Evolutionary conservation across 1,284 basidiomycete genomes (phyloP), one percentile per base, ranked within the genome.

Genomic region (Rhodotorula sp.): DNA sequence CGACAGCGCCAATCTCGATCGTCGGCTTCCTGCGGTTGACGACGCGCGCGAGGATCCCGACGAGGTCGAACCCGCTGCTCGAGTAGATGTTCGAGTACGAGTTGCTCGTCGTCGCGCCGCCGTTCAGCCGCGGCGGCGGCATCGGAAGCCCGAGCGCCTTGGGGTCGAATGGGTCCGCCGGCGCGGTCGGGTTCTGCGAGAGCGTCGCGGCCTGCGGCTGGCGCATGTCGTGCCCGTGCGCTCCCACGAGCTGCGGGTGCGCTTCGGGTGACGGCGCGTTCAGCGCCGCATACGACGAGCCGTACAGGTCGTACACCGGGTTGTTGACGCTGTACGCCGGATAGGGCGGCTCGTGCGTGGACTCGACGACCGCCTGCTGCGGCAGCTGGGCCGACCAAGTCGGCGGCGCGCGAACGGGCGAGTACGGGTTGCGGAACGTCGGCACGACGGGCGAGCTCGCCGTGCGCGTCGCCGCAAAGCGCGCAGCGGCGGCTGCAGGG

Each of bases 1-100:
- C 95, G 55, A 98, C 91, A 0, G 95, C 92, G 14, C 95, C 95
- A 23, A 97, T 86, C 9, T 85, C 82, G 65, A 97, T 87, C 70
- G 85, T 87, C 1, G 92, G 92, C 76, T 90, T 86, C 0, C 88
- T 88, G 4, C 94, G 87, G 25, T 84, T 86, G 9, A 87, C 89
- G 21, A 97, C 90, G 17, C 91, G 86, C 13, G 89, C 86, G 44
- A 98, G 85, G 54, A 97, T 86, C 54, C 89, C 87, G 63, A 97
- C 84, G 67, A 95, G 85, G 80, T 98, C 94, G 75, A 97, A 95
- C 10, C 95, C 95, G 0, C 91, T 90, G 0, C 89, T 84, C 2
- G 92, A 93, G 82, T 97, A 97, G 17, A 89, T 75, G 5, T 83
- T 83, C 57, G 70, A 57, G 53, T 67, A 67, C 54, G 61, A 62